Percentiles rank a stretch among this genome's conserved stretches.
Conservation (phyloP, 495 filamentous ascomycete species). For the Aspergillus leporis region DNA sequence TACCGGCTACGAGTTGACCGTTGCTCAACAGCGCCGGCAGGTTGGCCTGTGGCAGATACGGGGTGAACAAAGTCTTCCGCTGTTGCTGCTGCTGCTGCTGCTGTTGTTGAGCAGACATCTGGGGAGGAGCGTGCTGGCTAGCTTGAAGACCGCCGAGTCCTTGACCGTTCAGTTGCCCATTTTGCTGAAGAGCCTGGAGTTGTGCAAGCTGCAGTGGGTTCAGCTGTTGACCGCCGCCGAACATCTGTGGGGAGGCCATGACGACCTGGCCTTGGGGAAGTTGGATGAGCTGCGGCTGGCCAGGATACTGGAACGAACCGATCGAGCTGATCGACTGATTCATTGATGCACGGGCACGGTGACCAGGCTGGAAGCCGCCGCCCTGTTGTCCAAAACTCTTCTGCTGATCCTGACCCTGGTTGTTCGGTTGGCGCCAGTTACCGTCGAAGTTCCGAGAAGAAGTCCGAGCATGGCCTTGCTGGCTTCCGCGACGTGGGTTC, state of each 20-base stretch:
- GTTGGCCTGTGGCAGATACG: slow-evolving; percentile 94
- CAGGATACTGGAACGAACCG: slow-evolving; percentile 85
- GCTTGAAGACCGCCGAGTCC: slow-evolving; percentile 64
- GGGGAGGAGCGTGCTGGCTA: slow-evolving; percentile 74
- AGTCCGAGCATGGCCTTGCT: slow-evolving; percentile 70
- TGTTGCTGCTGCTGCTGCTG: slow-evolving; percentile 75
- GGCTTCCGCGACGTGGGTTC: slow-evolving; percentile 69
- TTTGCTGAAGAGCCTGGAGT: slow-evolving; percentile 82
- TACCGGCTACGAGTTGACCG: slow-evolving; percentile 92
- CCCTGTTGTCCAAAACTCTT: slow-evolving; percentile 65
- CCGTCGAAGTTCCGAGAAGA: slow-evolving; percentile 92
- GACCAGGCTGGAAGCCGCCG: slow-evolving; percentile 82
- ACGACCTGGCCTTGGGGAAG: slow-evolving; percentile 81
- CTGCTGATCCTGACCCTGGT: slow-evolving; percentile 57
- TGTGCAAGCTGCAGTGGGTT: slow-evolving; percentile 88
- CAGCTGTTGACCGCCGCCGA: slow-evolving; percentile 76
- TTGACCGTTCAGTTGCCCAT: slow-evolving; percentile 79
- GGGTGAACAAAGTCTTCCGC: slow-evolving; percentile 97
- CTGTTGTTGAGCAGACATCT: slow-evolving; percentile 55
- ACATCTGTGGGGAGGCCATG: slow-evolving; percentile 70
- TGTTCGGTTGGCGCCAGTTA: slow-evolving; percentile 93
- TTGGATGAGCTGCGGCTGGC: slow-evolving; percentile 89
- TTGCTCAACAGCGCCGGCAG: slow-evolving; percentile 88
- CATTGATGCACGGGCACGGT: slow-evolving; percentile 81
- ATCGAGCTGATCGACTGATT: slow-evolving; percentile 83